Evolutionary conservation across 768 basidiomycete genomes (phyloP), one percentile per base, ranked within the genome.

Genomic region (Ramaria rubella): DNA sequence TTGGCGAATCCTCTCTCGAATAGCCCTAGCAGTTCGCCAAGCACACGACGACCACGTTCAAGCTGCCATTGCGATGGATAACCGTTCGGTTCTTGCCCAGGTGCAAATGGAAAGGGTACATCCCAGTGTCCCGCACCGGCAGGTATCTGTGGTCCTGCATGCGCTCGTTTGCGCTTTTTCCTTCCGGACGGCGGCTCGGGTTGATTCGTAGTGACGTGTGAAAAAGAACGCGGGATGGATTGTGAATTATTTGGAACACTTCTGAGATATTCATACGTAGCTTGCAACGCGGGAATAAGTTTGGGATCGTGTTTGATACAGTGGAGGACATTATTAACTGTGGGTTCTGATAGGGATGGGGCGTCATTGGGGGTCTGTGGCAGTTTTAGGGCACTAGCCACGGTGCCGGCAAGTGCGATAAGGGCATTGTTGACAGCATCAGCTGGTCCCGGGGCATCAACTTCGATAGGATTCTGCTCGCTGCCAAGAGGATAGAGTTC

Each of bases 111-210:
- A 66, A 83, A 90, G 0, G 89, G 89, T 0, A 90, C 79, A 61
- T 90, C 87, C 89, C 89, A 91, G 64, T 90, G 87, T 1, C 68
- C 76, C 1, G 89, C 89, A 11, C 89, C 89, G 21, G 89, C 89
- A 31, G 89, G 89, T 14, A 91, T 87, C 8, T 73, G 43, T 21
- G 55, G 45, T 23, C 43, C 44, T 21, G 24, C 12, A 7, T 56
- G 14, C 36, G 29, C 48, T 33, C 44, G 15, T 33, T 49, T 56
- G 19, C 55, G 55, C 19, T 54, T 54, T 30, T 30, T 23, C 21
- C 12, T 17, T 7, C 15, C 27, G 17, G 46, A 48, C 19, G 52
- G 27, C 17, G 24, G 24, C 14, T 40, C 21, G n/a, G 52, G 36
- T 12, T 24, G 1, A 54, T 6, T 52, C 9, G 45, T n/a, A 19